Evolutionary conservation across 805 yeast genomes (phyloP), one percentile per base, ranked within the genome.

Genomic region (Cyberlindnera bimundalis): DNA sequence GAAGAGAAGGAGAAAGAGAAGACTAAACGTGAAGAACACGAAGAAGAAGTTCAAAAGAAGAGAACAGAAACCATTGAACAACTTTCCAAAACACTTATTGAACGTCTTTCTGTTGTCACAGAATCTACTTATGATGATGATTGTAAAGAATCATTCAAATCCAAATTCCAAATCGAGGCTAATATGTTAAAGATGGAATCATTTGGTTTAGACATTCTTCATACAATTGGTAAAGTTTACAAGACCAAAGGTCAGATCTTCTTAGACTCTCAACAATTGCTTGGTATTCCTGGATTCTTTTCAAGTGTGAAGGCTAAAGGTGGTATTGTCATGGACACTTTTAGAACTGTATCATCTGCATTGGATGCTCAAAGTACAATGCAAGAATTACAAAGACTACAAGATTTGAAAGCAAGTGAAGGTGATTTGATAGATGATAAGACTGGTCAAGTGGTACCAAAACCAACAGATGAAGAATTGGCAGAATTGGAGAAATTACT

Each of bases 171-270:
- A 46, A 79, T 81, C 54, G 98, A 93, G 61, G 96, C 95, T 13
- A 93, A 90, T 57, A 68, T 79, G 21, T 68, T 85, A 48, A 84
- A 84, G 52, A 76, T 82, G 78, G 93, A 85, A 60, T 83, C 91
- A 17, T 85, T 85, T 62, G 95, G 95, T n/a, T 62, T 84, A 24
- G 89, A 85, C 55, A 83, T 85, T 26, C 70, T 86, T 35, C 93
- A 85, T 52, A 74, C 86, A 0, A 74, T 85, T 40, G 95, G 93
- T 18, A 71, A 76, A 38, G 76, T 81, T 2, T 85, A 85, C 57
- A 66, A 70, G 45, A 73, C 81, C 53, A 82, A 84, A 57, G 82
- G 79, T 20, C 73, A 73, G 43, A 75, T 83, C 15, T 81, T 74
- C 46, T 60, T 84, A 29, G 83, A 82, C 51, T 74, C 83, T 8